Percentiles rank a stretch among this genome's conserved stretches.
These are phyloP conservation scores for Candida insectorum DNA, from an alignment of 805 yeast species.

Conservation along the genomic window DNA sequence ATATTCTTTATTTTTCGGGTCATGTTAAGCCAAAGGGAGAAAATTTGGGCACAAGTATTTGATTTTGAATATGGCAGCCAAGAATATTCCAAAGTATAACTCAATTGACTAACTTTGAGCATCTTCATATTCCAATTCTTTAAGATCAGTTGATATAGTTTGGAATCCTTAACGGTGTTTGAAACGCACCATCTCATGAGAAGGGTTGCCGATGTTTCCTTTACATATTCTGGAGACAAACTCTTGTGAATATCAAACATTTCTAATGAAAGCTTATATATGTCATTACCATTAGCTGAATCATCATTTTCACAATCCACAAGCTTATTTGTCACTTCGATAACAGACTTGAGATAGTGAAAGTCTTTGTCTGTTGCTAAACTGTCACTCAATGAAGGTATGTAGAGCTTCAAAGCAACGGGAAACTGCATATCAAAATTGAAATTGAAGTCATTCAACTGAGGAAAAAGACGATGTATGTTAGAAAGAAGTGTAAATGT, in stretches of 20 bases:
- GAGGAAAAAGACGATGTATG: conserved; percentile 7
- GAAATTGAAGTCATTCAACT: conserved; percentile 12
- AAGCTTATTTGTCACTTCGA: conserved; percentile 16
- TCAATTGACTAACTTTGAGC: conserved; percentile 12
- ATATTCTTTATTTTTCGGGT: conserved; percentile 1
- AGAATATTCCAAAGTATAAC: conserved; percentile 8
- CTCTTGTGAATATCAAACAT: conserved; percentile 21
- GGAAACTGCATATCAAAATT: conserved; percentile 10
- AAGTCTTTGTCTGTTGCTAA: conserved; percentile 6
- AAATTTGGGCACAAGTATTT: background rate
- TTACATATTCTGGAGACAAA: conserved; percentile 11
- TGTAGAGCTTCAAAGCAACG: conserved; percentile 1
- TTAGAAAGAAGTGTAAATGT: conserved; percentile 8
- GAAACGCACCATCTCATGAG: conserved; percentile 28
- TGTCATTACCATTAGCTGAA: conserved; percentile 7
- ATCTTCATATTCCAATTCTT: conserved; percentile 21
- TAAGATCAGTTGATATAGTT: conserved; percentile 6
- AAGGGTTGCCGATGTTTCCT: conserved; percentile 15
- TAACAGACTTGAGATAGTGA: conserved; percentile 9
- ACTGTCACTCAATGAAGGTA: conserved; percentile 5
- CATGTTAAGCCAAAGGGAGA: conserved; percentile 13
- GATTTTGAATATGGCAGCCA: conserved; percentile 6
- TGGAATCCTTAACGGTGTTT: conserved; percentile 11
- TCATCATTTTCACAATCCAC: conserved; percentile 28
- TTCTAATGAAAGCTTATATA: conserved; percentile 19